phyloP scores from a whole-genome alignment of 2,329 filamentous ascomycete genomes.

The Apiospora kogelbergensis region DNA sequence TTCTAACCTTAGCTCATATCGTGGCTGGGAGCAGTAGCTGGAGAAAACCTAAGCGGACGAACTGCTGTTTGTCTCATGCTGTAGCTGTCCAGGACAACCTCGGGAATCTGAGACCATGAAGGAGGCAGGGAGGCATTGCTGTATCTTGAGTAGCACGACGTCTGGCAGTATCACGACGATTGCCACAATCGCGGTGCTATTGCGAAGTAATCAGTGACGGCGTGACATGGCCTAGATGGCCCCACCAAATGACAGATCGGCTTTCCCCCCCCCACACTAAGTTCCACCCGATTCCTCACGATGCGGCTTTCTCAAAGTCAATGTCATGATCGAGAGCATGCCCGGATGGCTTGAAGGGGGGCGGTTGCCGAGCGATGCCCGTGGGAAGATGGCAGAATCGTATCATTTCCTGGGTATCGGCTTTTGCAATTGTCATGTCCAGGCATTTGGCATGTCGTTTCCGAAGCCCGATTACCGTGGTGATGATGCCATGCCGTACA shows the following conservation, averaged over 20 bases:
- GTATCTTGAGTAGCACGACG: neutral
- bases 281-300: neutral
- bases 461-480: neutral
- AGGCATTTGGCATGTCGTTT: neutral
- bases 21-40: neutral
- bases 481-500: no score
- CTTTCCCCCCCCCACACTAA: neutral
- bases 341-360: neutral
- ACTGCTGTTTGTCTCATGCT: neutral
- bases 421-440: conserved; percentile 1
- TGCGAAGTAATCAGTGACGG: neutral
- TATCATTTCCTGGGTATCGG: neutral
- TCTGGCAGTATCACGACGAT: neutral
- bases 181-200: neutral
- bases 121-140: neutral
- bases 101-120: neutral
- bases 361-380: neutral
- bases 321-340: neutral
- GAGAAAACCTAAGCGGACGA: neutral
- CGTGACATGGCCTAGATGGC: neutral
- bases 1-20: neutral
- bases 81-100: neutral
- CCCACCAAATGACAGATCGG: neutral
- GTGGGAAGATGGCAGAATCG: neutral
- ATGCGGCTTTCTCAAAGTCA: neutral